These are phyloP conservation scores for Chrysoporthe cubensis DNA, from an alignment of 2,329 filamentous ascomycete species.

Conservation along the genomic window DNA sequence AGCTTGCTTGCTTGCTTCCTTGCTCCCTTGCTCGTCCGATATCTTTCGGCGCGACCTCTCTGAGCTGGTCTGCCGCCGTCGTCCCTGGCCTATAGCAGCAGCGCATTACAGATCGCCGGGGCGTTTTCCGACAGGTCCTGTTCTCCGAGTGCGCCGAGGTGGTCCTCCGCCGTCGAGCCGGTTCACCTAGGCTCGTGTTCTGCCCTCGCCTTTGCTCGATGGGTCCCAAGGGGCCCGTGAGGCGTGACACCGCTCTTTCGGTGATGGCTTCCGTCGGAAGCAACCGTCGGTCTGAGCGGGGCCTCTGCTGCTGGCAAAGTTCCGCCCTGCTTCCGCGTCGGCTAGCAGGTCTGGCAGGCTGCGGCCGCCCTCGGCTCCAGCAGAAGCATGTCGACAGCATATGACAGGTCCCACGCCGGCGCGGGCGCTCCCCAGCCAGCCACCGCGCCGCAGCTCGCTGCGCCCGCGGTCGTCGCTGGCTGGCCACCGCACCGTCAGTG, in stretches of 20 bases:
- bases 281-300: neutral
- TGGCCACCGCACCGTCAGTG: constrained; percentile 26
- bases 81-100: neutral
- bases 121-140: neutral
- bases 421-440: constrained; percentile 17
- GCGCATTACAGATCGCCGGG: neutral
- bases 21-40: neutral
- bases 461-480: constrained; percentile 12
- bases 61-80: neutral
- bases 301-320: neutral
- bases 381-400: constrained; percentile 21
- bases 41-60: neutral
- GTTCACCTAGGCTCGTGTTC: neutral
- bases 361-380: constrained; percentile 4
- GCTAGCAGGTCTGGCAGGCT: neutral
- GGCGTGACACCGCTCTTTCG: neutral
- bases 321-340: neutral
- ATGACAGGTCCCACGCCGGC: constrained; percentile 19
- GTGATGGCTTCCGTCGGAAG: neutral
- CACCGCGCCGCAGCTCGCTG: constrained; percentile 15
- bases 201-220: neutral
- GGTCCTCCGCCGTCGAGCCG: neutral
- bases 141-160: neutral
- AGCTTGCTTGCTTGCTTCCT: neutral
- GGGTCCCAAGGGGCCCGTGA: neutral